Evolutionary conservation across 2,329 filamentous ascomycete species (phyloP).

Genomic region (Penicillium sclerotigenum): DNA sequence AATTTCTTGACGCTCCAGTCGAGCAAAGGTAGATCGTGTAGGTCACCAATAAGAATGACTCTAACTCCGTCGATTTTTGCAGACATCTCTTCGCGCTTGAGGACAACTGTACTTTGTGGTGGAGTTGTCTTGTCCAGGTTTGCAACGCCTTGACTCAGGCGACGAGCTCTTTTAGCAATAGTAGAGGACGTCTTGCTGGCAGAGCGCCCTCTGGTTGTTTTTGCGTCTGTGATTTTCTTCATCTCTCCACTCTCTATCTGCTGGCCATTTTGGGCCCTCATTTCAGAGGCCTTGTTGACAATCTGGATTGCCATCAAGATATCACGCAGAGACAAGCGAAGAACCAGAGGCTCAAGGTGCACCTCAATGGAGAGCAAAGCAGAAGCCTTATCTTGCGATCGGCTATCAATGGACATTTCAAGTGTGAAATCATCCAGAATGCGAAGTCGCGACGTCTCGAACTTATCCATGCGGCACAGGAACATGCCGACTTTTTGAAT

Average conservation of each 20-base stretch:
- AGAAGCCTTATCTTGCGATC: constrained; percentile 57
- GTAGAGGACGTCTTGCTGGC: constrained; percentile 42
- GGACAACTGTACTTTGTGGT: constrained; percentile 49
- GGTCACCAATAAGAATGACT: constrained; percentile 88
- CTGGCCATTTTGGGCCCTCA: constrained; percentile 58
- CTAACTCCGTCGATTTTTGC: constrained; percentile 83
- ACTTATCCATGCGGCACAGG: constrained; percentile 95
- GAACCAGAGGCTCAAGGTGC: constrained; percentile 84
- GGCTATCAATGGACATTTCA: constrained; percentile 79
- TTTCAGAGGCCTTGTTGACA: constrained; percentile 81
- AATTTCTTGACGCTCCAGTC: constrained; percentile 93
- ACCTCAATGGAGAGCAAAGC: constrained; percentile 75
- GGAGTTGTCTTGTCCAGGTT: constrained; percentile 37
- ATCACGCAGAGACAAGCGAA: constrained; percentile 87
- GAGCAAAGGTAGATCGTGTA: constrained; percentile 91
- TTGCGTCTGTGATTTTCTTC: constrained; percentile 49
- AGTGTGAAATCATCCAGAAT: constrained; percentile 97
- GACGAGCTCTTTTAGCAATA: constrained; percentile 44
- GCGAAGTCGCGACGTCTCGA: constrained; percentile 82
- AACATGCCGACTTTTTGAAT: constrained; percentile 97
- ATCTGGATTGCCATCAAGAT: constrained; percentile 94
- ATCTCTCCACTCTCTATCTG: constrained; percentile 53
- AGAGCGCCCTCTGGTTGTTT: constrained; percentile 48
- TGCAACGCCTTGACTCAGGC: constrained; percentile 43
- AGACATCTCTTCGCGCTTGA: constrained; percentile 76